Percentiles rank a stretch among this genome's conserved stretches.
phyloP scores from a whole-genome alignment of 805 yeast genomes.

The Yarrowia sp. region DNA sequence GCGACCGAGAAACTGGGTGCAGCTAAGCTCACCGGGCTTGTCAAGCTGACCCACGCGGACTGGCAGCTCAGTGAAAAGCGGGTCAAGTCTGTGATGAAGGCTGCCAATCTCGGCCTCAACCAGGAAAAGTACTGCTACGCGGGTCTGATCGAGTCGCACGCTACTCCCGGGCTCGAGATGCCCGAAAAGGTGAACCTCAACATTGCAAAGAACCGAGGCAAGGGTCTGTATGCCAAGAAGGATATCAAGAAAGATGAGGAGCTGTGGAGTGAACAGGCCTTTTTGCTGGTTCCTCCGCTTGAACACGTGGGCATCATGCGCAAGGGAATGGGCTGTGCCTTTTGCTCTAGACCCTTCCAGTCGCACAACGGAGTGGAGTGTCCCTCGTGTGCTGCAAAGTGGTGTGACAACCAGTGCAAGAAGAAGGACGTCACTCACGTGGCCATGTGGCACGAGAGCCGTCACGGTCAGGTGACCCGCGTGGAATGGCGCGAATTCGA shows the following conservation, averaged over 20 bases:
- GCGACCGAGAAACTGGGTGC: conserved; percentile 64
- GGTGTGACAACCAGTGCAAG: conserved; percentile 35
- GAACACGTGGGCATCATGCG: conserved; percentile 67
- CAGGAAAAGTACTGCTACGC: conserved; percentile 59
- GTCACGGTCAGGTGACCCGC: conserved; percentile 47
- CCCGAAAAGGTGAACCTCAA: conserved; percentile 55
- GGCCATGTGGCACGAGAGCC: conserved; percentile 62
- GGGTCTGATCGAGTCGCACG: conserved; percentile 59
- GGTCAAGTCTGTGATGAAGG: conserved; percentile 60
- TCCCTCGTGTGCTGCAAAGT: conserved; percentile 11
- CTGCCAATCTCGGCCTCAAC: conserved; percentile 60
- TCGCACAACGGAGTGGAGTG: conserved; percentile 51
- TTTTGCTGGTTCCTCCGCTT: conserved; percentile 69
- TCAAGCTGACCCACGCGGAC: conserved; percentile 60
- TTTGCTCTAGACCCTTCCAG: conserved; percentile 67
- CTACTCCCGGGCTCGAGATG: conserved; percentile 55
- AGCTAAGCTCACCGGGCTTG: conserved; percentile 58
- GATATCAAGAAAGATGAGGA: conserved; percentile 58
- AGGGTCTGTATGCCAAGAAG: conserved; percentile 63
- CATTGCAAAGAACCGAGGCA: conserved; percentile 63
- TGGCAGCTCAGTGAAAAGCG: conserved; percentile 72
- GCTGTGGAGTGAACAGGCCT: conserved; percentile 69
- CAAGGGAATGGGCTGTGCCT: conserved; percentile 71
- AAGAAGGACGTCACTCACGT: conserved; percentile 60
- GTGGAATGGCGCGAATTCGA: conserved; percentile 61